These are phyloP conservation scores for Rhododendron griersonianum DNA, from an alignment of 148 eudicot genomes.

Conservation along the genomic window DNA sequence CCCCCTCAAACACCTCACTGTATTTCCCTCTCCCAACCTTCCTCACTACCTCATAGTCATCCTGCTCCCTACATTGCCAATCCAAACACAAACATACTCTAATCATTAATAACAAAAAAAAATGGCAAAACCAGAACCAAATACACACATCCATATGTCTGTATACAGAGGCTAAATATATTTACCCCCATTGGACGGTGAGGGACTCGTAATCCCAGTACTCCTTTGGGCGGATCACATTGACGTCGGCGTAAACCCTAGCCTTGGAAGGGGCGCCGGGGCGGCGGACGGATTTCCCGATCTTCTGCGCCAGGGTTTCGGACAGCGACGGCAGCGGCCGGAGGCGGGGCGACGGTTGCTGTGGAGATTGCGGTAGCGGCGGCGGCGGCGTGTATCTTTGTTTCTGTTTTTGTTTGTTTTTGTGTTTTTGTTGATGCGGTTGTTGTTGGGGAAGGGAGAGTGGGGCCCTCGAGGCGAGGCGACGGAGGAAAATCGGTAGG, in stretches of 20 bases:
- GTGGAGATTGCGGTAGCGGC: constrained; percentile 11
- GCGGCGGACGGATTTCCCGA: constrained; percentile 77
- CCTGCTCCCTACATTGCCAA: constrained; percentile 62
- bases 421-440: background rate
- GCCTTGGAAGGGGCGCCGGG: constrained; percentile 88
- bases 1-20: constrained; percentile 92
- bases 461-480: constrained; percentile 21
- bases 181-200: constrained; percentile 91
- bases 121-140: background rate
- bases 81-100: background rate
- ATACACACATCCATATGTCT: background rate
- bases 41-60: constrained; percentile 95
- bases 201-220: constrained; percentile 93
- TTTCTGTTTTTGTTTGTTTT: background rate
- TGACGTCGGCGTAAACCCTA: constrained; percentile 81
- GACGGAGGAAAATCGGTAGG: constrained; percentile 18
- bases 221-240: constrained; percentile 77
- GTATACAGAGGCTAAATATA: background rate
- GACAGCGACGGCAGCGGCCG: constrained; percentile 19
- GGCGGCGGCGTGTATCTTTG: constrained; percentile 15
- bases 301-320: constrained; percentile 84
- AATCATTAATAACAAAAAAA: background rate
- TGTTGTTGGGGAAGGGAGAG: constrained; percentile 16
- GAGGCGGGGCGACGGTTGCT: constrained; percentile 13
- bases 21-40: constrained; percentile 96